Evolutionary conservation across 2,329 filamentous ascomycete genomes (phyloP), one percentile per base, ranked within the genome.

Genomic region (Fusarium concolor): DNA sequence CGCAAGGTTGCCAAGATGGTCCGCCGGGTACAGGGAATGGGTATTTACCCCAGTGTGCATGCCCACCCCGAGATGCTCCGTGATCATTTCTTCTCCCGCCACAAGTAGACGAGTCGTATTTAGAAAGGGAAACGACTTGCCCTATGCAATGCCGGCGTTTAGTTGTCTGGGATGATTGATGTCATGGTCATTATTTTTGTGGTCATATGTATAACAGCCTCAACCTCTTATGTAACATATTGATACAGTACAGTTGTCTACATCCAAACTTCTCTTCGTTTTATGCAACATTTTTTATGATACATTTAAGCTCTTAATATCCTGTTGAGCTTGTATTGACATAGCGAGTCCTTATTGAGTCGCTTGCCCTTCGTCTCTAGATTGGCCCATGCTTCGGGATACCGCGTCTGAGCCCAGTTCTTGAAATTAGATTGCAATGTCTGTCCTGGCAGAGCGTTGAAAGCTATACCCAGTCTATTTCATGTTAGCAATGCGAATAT

Each of bases 1-100:
- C 87, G 96, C 71, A 94, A 91, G 81, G 89, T 99, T 76, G 92
- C 95, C 65, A 97, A 96, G 84, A 95, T 96, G 53, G 92, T 99
- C 74, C 86, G 96, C 70, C 87, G 96, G 72, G 91, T 92, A 20
- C 90, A 98, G 74, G 96, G 94, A 2, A 86, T 97, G 76, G 96
- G 96, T 17, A 83, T 98, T 63, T 94, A 98, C 86, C 96, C 96
- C 24, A 96, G 90, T 77, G 91, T 96, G 56, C 92, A 99, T 82
- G 84, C 85, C 70, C 96, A 99, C 81, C 96, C 96, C 5, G 92
- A 96, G 79, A 84, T 97, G 58, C 78, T 97, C 69, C 82, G 84
- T 59, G 72, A 79, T 14, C 66, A 77, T 20, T 79, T 80, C 72
- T 80, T 74, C 62, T 61, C 67, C 6, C 65, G 50, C 35, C 54